Base-by-base conservation (phyloP, 495 filamentous ascomycete genomes). In the Tuber aestivum region DNA sequence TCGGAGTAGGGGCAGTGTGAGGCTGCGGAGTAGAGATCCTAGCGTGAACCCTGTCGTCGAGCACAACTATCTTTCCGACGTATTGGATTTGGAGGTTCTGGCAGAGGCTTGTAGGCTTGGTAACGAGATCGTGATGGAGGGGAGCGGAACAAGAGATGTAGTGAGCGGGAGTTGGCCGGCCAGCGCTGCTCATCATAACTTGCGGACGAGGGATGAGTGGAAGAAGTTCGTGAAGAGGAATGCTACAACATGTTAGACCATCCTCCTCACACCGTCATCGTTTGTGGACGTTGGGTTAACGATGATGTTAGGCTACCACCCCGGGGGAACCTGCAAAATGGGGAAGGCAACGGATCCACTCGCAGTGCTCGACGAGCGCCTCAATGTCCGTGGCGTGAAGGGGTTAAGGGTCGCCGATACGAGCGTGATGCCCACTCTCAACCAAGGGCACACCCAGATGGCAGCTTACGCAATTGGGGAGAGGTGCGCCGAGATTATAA, bases 401-500 rank as follows among this genome's bases (percentile, higher is more conserved):
- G 84, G 87, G 0, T 80, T 90, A 70, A 84, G 89, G 0, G 87
- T 90, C 45, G 89, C 87, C 0, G 89, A 91, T 80, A 87, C 86
- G 41, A 88, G 86, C 72, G 85, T 87, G 41, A 89, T 91, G 83
- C 90, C 89, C 21, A 84, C 81, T 10, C 78, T 89, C 21, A 86
- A 87, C 61, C 86, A 87, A 14, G 87, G 88, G 21, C 89, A 90
- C 72, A 88, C 89, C 0, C 87, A 89, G 78, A 87, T 90, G 83
- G 86, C 87, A 35, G 89, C 87, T 0, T 90, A 89, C 76, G 88
- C 88, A 65, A 86, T 91, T 77, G 87, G 87, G 7, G 87, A 90
- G 82, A 87, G 88, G 75, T 89, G 87, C 61, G 88, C 87, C 0
- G 88, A 89, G 75, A 82, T 85, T 65, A 35, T 65, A 65, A 65